Evolutionary conservation across 163 green algal genomes (phyloP), one percentile per base, ranked within the genome.

Genomic region (Trebouxia gelatinosa): DNA sequence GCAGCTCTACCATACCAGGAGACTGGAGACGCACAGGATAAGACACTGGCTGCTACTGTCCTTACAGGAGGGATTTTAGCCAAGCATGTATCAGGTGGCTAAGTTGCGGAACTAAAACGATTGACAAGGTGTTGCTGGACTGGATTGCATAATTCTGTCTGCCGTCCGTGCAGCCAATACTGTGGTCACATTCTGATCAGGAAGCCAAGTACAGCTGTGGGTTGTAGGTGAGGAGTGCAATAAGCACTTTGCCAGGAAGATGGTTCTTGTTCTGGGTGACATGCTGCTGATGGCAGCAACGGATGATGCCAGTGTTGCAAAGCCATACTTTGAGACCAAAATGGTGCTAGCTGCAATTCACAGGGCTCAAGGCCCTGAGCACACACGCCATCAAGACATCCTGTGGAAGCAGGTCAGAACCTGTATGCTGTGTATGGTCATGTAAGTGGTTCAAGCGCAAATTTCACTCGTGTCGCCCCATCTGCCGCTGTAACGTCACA

Each of bases 211-310:
- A n/a, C n/a, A n/a, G n/a, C n/a, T 65, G 23, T 65, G 29, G 51
- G 2, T 11, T 54, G 35, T 23, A 72, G 64, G 50, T 4, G 64
- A 72, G 17, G 71, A 78, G 11, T 31, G 32, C 4, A 78, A 48
- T 31, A 66, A 37, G 31, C 64, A 75, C 31, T 80, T 26, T 75
- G 48, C 34, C 9, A 43, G 23, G 26, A 35, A 64, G 28, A 32
- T 75, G 48, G 79, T 82, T 35, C 48, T 40, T 11, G 32, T 46
- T 32, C 66, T 83, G 6, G 62, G 58, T 13, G 40, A 79, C 58
- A 71, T 83, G 50, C 75, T 87, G 79, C 75, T 82, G 37, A 77
- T n/a, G n/a, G n/a, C 80, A 59, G 82, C 75, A 21, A 57, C 37
- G 11, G 82, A 80, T 23, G 74, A 35, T 21, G 13, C 29, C 6